Base-by-base conservation (phyloP, 305 asterid genomes). In the Coffea humblotiana region DNA sequence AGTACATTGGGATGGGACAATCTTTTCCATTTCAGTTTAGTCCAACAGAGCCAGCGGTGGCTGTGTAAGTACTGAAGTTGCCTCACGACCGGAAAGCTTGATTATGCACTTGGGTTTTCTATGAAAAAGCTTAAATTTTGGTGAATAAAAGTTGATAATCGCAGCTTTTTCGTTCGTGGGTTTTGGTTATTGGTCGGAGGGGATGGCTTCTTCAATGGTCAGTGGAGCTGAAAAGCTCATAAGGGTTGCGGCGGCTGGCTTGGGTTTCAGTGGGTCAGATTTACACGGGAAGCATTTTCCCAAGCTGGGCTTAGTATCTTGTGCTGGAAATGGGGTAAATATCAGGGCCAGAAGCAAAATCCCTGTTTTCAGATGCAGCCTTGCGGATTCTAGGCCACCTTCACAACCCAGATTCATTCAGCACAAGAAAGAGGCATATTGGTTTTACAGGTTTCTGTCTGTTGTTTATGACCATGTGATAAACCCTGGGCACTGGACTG, bases 401-500 rank as follows among this genome's bases (percentile, higher is more conserved):
- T 92, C 97, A 32, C 97, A 94, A 82, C 97, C 93, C 15, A 82
- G 98, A 71, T 96, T 94, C 92, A 94, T 96, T 10, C 99, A 96
- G 87, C 98, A 94, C 88, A 94, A 96, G 85, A 88, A 94, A 64
- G 98, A 91, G 83, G 99, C 99, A 2, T 96, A 92, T 78, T 96
- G 99, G 99, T 94, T 96, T 58, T 96, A 92, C 72, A 84, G 98
- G 74, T 92, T 96, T 71, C 88, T 96, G 0, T 96, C 99, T 8
- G 91, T 96, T 64, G 97, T 94, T 84, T 96, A 96, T 80, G 97
- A 96, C 88, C 99, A 92, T 80, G 87, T 94, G 47, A 90, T 96
- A 66, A 94, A 94, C 89, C 99, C 99, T 16, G 98, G 98, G 27
- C 99, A 96, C 75, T 94, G 98, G 98, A 96, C 99, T 5, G 98